phyloP scores from a whole-genome alignment of 495 filamentous ascomycete genomes.

The Tirmania nivea region DNA sequence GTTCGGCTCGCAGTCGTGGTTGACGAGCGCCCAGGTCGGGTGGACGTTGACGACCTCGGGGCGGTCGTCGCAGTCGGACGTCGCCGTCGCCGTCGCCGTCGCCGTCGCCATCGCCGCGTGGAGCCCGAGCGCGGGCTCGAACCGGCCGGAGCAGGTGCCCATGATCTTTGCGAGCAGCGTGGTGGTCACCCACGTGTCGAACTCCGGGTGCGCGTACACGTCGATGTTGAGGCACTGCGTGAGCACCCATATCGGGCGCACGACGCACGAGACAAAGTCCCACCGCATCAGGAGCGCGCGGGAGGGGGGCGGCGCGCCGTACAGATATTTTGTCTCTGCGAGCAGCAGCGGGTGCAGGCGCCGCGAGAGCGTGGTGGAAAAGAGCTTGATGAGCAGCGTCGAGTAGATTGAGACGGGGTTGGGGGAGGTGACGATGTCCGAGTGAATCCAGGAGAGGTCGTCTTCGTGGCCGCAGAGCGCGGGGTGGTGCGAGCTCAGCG shows the following conservation, averaged over 20 bases:
- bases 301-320: constrained; percentile 31
- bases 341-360: constrained; percentile 63
- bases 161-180: constrained; percentile 45
- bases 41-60: constrained; percentile 25
- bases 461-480: constrained; percentile 50
- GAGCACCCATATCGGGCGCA: not conserved
- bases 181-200: constrained; percentile 43
- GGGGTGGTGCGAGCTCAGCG: constrained; percentile 59
- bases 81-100: constrained; percentile 38
- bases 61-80: constrained; percentile 14
- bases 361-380: constrained; percentile 75
- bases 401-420: constrained; percentile 26
- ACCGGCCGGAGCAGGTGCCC: not conserved
- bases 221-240: constrained; percentile 25
- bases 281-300: not conserved
- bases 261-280: not conserved
- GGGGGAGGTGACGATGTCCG: constrained; percentile 29
- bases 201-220: constrained; percentile 29
- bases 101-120: not conserved
- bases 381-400: constrained; percentile 49
- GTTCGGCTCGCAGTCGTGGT: constrained; percentile 88
- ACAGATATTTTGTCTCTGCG: constrained; percentile 72
- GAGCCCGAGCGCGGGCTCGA: not conserved
- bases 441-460: constrained; percentile 47
- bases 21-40: constrained; percentile 58